Conservation (phyloP, 257 asterid species). For the Osmanthus fragrans region DNA sequence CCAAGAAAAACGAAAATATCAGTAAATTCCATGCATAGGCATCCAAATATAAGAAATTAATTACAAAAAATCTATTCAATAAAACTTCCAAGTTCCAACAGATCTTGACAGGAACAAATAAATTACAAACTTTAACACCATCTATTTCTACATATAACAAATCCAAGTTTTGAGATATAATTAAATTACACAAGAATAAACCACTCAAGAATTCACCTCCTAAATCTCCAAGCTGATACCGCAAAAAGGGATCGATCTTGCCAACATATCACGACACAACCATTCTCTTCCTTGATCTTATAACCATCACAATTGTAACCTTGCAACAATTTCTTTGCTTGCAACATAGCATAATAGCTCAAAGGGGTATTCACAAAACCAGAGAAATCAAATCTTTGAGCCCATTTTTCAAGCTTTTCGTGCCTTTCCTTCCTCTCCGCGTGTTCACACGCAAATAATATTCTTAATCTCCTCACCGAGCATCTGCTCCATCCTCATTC, state of each 20-base stretch:
- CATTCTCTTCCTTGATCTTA: slow-evolving; percentile 31
- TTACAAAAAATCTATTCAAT: not conserved
- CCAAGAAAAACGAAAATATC: too few relatives aligned
- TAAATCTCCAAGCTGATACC: slow-evolving; percentile 36
- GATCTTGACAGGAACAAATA: not conserved
- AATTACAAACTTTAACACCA: not conserved
- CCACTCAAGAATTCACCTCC: slow-evolving; percentile 28
- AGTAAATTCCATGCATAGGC: not conserved
- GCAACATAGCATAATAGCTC: slow-evolving; percentile 35
- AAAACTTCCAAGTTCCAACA: not conserved
- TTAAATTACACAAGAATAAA: not conserved
- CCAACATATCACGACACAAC: slow-evolving; percentile 37
- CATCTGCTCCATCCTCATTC: slow-evolving; percentile 37
- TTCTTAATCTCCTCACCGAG: slow-evolving; percentile 37
- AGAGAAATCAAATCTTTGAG: slow-evolving; percentile 22
- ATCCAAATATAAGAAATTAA: not conserved
- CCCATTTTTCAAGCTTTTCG: slow-evolving; percentile 36
- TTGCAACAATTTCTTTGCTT: slow-evolving; percentile 34
- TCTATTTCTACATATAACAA: not conserved
- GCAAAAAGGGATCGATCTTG: slow-evolving; percentile 37
- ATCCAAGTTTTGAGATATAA: not conserved
- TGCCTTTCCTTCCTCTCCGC: slow-evolving; percentile 32
- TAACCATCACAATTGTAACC: slow-evolving; percentile 36
- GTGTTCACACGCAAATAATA: slow-evolving; percentile 35
- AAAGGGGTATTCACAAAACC: slow-evolving; percentile 28